Percentiles rank a stretch among this genome's conserved stretches.
phyloP scores from a whole-genome alignment of 306 rosid genomes.

The Cicer yamashitae region DNA sequence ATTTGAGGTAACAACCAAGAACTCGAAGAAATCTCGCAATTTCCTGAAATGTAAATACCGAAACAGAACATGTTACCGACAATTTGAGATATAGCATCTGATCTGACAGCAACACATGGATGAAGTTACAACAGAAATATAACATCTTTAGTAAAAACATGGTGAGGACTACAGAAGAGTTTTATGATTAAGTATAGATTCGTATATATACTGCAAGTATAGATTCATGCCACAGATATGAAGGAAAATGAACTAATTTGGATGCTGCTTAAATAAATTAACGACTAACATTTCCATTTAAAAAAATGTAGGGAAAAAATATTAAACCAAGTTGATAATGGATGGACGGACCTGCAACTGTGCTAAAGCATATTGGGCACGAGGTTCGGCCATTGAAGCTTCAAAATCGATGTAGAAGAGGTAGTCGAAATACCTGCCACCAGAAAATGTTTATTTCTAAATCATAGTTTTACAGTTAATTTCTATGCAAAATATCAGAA shows the following conservation, averaged over 20 bases:
- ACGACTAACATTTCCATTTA: background rate
- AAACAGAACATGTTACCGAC: background rate
- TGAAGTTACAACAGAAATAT: slow-evolving; percentile 2
- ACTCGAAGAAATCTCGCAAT: slow-evolving; percentile 73
- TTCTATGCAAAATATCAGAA: too few relatives aligned
- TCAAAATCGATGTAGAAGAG: slow-evolving; percentile 91
- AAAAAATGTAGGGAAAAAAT: slow-evolving; percentile 1
- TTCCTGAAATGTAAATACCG: slow-evolving; percentile 60
- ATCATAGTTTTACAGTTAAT: too few relatives aligned
- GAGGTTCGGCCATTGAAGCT: slow-evolving; percentile 90
- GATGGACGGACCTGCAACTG: slow-evolving; percentile 72
- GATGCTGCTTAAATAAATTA: slow-evolving; percentile 11
- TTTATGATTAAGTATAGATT: slow-evolving; percentile 6
- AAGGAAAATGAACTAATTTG: slow-evolving; percentile 1
- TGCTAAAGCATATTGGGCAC: slow-evolving; percentile 77
- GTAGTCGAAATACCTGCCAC: slow-evolving; percentile 77
- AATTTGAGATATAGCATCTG: slow-evolving; percentile 26
- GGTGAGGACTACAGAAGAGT: background rate
- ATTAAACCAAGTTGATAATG: slow-evolving; percentile 13
- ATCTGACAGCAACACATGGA: background rate
- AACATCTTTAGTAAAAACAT: background rate
- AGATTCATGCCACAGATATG: slow-evolving; percentile 2
- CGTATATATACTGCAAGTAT: slow-evolving; percentile 4
- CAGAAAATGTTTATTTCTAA: too few relatives aligned
- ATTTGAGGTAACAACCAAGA: slow-evolving; percentile 66